These are phyloP conservation scores for Teratosphaeria destructans DNA, from an alignment of 2,329 filamentous ascomycete species.

Conservation along the genomic window DNA sequence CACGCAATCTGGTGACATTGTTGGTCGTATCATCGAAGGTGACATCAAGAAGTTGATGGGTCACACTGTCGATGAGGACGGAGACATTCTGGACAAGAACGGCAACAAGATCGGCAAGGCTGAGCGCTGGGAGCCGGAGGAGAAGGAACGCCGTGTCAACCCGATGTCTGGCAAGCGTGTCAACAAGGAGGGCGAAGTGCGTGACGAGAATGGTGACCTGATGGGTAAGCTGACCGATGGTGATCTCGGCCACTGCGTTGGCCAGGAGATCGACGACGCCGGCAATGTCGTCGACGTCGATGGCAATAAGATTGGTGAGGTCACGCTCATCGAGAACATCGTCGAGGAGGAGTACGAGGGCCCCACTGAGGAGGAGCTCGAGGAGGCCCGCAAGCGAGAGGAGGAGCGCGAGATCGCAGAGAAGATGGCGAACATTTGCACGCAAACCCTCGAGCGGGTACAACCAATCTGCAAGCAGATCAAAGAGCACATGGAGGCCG, in stretches of 20 bases:
- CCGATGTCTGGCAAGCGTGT: slow-evolving; percentile 42
- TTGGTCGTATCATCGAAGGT: slow-evolving; percentile 41
- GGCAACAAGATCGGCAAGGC: slow-evolving; percentile 44
- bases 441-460: slow-evolving; percentile 72
- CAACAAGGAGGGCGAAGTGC: slow-evolving; percentile 45
- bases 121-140: slow-evolving; percentile 43
- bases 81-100: slow-evolving; percentile 44
- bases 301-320: slow-evolving; percentile 54
- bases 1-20: slow-evolving; percentile 35
- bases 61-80: slow-evolving; percentile 42
- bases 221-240: slow-evolving; percentile 41
- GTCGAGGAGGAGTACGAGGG: slow-evolving; percentile 46
- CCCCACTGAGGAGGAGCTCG: slow-evolving; percentile 44
- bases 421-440: slow-evolving; percentile 62
- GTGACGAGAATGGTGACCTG: slow-evolving; percentile 41
- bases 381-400: slow-evolving; percentile 42
- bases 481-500: slow-evolving; percentile 69
- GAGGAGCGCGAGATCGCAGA: slow-evolving; percentile 67
- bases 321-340: slow-evolving; percentile 52
- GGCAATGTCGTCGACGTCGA: slow-evolving; percentile 44
- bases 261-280: slow-evolving; percentile 43
- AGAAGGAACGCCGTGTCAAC: slow-evolving; percentile 46
- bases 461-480: slow-evolving; percentile 81
- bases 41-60: slow-evolving; percentile 42
- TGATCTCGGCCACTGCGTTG: slow-evolving; percentile 42